Percentiles rank a stretch among this genome's conserved stretches.
Evolutionary conservation across 2,329 filamentous ascomycete genomes (phyloP).

Genomic region (Cryphonectria naterciae): DNA sequence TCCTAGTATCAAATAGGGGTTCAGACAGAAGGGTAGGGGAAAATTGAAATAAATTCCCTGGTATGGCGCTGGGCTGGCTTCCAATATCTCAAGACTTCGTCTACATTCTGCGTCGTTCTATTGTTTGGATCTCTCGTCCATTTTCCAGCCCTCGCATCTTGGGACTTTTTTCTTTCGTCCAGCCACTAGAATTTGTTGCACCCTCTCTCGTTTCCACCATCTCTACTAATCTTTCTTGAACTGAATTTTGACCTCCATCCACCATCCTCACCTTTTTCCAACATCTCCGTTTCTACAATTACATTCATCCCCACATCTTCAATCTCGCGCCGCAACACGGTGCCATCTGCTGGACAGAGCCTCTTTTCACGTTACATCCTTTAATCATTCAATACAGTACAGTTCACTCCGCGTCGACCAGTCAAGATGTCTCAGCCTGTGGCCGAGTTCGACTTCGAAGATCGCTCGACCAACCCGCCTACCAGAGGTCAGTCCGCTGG

Average conservation of each 20-base stretch:
- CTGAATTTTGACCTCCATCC: neutral
- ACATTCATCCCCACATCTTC: neutral
- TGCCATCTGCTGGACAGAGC: conserved; percentile 21
- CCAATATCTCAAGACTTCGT: neutral
- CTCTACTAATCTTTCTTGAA: neutral
- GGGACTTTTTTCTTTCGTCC: neutral
- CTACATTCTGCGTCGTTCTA: neutral
- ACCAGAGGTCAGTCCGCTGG: conserved; percentile 2
- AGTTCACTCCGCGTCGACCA: neutral
- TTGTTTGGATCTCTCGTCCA: neutral
- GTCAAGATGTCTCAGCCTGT: conserved; percentile 13
- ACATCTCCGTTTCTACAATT: neutral
- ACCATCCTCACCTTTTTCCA: neutral
- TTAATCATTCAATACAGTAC: neutral
- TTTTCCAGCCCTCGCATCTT: neutral
- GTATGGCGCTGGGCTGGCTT: neutral
- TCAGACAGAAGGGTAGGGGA: neutral
- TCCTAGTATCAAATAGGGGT: neutral
- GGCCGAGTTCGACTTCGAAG: conserved; percentile 12
- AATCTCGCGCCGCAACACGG: conserved; percentile 5
- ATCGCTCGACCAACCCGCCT: neutral
- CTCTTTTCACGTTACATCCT: neutral
- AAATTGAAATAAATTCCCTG: neutral
- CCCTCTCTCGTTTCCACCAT: neutral
- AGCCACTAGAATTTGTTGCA: conserved; percentile 2